Evolutionary conservation across 345 rosid genomes (phyloP).

Genomic region (Tarenaya hassleriana): DNA sequence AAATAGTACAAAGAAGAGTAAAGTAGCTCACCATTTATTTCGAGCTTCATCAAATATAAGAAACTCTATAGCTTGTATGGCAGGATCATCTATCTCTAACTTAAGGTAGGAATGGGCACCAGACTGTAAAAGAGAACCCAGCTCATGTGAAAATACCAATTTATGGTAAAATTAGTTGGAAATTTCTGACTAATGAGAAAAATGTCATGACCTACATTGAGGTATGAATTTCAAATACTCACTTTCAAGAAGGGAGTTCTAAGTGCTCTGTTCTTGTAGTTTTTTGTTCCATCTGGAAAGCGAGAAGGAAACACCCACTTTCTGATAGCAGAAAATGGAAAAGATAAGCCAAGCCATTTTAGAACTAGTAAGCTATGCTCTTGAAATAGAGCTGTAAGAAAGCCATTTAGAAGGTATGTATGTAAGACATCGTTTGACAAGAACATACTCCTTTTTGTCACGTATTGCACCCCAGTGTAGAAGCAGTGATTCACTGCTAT

Average conservation of each 20-base stretch:
- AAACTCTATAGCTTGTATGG: slow-evolving; percentile 79
- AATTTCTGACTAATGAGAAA: slow-evolving; percentile 7
- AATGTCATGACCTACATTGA: slow-evolving; percentile 8
- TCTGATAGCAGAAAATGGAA: slow-evolving; percentile 33
- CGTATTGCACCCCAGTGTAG: slow-evolving; percentile 89
- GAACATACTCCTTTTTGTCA: slow-evolving; percentile 62
- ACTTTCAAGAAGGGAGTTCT: slow-evolving; percentile 85
- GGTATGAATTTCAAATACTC: slow-evolving; percentile 26
- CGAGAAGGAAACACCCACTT: slow-evolving; percentile 86
- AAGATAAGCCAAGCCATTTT: slow-evolving; percentile 4
- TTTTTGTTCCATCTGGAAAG: slow-evolving; percentile 68
- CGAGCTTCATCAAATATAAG: slow-evolving; percentile 77
- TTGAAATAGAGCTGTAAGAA: slow-evolving; percentile 1
- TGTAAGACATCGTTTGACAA: slow-evolving; percentile 17
- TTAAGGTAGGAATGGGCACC: slow-evolving; percentile 56
- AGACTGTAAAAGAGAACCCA: slow-evolving; percentile 39
- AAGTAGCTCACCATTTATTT: slow-evolving; percentile 65
- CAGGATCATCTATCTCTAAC: slow-evolving; percentile 74
- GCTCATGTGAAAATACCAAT: slow-evolving; percentile 17
- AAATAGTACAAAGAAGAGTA: slow-evolving; percentile 12
- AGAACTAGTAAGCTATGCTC: not conserved
- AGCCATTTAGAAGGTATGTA: not conserved
- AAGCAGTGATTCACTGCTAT: slow-evolving; percentile 57
- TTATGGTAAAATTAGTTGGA: slow-evolving; percentile 11
- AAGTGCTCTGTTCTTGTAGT: slow-evolving; percentile 84